Conservation (phyloP, 2,329 filamentous ascomycete species). For the Arthrobotrys iridis region DNA sequence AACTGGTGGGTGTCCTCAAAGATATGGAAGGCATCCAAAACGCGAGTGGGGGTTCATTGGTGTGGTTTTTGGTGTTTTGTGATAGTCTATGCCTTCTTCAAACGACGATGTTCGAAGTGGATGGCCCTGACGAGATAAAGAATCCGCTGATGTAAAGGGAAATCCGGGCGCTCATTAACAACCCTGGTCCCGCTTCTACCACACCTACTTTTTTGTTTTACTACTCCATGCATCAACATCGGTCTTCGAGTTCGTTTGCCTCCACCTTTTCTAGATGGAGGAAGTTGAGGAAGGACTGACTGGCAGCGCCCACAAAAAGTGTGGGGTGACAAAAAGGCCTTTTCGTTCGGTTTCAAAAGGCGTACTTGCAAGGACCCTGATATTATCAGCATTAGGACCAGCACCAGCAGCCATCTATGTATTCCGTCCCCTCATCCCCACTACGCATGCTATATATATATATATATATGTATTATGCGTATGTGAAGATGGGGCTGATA, state of each 20-base stretch:
- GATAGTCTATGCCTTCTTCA: slow-evolving; percentile 18
- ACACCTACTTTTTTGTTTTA: slow-evolving; percentile 48
- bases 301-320: slow-evolving; percentile 13
- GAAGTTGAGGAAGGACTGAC: slow-evolving; percentile 11
- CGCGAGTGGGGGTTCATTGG: slow-evolving; percentile 25
- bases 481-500: background rate
- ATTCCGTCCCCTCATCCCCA: background rate
- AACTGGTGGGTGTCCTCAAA: slow-evolving; percentile 27
- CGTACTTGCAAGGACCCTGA: background rate
- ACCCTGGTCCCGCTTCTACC: slow-evolving; percentile 53
- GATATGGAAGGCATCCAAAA: slow-evolving; percentile 12
- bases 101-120: slow-evolving; percentile 1
- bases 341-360: background rate
- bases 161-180: slow-evolving; percentile 27
- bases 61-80: background rate
- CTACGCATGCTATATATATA: background rate
- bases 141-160: slow-evolving; percentile 27
- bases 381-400: background rate
- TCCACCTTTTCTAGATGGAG: slow-evolving; percentile 28
- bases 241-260: slow-evolving; percentile 40
- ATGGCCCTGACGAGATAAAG: slow-evolving; percentile 27
- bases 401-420: background rate
- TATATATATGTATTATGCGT: background rate
- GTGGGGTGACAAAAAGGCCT: slow-evolving; percentile 29
- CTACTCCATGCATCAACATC: slow-evolving; percentile 17